Conservation (phyloP, 1,284 basidiomycete species). For the Microbotryomycetes sp. region DNA sequence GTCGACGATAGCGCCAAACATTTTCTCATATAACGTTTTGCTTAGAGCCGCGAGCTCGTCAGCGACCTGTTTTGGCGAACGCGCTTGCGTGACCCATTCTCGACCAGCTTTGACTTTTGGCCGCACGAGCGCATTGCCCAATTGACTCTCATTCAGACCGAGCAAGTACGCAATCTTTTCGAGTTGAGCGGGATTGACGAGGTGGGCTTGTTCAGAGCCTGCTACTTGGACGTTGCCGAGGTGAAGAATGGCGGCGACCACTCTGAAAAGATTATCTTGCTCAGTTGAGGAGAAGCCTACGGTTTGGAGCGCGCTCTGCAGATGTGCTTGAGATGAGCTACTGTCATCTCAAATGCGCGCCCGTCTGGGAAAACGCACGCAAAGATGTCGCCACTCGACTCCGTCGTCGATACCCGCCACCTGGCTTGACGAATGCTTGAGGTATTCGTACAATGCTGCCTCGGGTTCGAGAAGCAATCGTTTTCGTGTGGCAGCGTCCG, state of each 20-base stretch:
- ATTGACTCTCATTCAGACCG: constrained; percentile 74
- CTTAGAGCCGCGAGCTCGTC: constrained; percentile 89
- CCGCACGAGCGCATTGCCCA: constrained; percentile 76
- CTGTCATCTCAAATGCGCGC: not conserved
- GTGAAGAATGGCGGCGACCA: constrained; percentile 88
- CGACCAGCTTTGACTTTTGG: constrained; percentile 89
- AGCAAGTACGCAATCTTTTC: constrained; percentile 91
- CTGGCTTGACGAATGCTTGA: constrained; percentile 80
- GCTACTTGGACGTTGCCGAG: constrained; percentile 82
- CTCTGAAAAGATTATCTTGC: constrained; percentile 88
- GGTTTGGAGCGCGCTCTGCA: constrained; percentile 66
- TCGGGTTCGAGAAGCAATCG: constrained; percentile 49
- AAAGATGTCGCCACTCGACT: constrained; percentile 77
- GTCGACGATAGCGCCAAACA: constrained; percentile 87
- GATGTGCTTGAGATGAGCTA: no score
- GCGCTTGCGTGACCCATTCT: constrained; percentile 92
- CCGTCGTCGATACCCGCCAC: constrained; percentile 92
- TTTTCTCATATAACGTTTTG: constrained; percentile 97
- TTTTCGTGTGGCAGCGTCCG: constrained; percentile 29
- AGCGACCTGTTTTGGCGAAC: constrained; percentile 83
- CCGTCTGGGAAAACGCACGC: constrained; percentile 46
- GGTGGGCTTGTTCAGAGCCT: constrained; percentile 66
- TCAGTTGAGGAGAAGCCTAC: constrained; percentile 80
- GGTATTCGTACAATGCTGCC: constrained; percentile 59
- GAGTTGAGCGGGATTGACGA: constrained; percentile 44